Conservation (phyloP, 805 yeast genomes). For the Yamadazyma insecticola region DNA sequence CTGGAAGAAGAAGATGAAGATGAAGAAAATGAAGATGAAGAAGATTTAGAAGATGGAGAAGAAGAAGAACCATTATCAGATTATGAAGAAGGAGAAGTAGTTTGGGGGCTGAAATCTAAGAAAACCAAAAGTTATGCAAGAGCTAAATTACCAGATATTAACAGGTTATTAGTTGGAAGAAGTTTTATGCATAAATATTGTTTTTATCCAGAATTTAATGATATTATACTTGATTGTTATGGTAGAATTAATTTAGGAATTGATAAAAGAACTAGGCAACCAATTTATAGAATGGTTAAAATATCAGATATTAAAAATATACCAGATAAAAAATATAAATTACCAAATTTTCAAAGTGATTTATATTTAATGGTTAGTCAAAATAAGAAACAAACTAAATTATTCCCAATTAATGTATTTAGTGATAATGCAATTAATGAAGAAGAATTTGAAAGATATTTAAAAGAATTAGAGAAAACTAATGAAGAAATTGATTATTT, state of each 20-base stretch:
- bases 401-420: constrained; percentile 72
- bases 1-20: constrained; percentile 38
- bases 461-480: constrained; percentile 54
- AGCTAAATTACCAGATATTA: constrained; percentile 61
- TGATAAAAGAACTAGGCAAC: constrained; percentile 55
- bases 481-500: constrained; percentile 55
- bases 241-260: constrained; percentile 81
- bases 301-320: constrained; percentile 57
- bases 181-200: constrained; percentile 68
- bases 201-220: constrained; percentile 77
- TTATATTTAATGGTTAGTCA: constrained; percentile 70
- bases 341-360: constrained; percentile 42
- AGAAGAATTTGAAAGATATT: constrained; percentile 72
- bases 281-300: constrained; percentile 78
- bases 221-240: constrained; percentile 64
- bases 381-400: constrained; percentile 67
- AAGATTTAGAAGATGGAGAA: constrained; percentile 40
- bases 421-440: constrained; percentile 71
- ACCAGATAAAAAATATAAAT: constrained; percentile 38
- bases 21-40: constrained; percentile 36
- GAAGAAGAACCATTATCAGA: constrained; percentile 26
- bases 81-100: constrained; percentile 29
- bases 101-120: constrained; percentile 26
- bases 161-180: constrained; percentile 73
- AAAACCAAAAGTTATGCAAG: constrained; percentile 15